A percentile compares a stretch with the other conserved stretches of the same genome.
phyloP scores from a whole-genome alignment of 1,284 basidiomycete species.

The Gymnopus androsaceus region DNA sequence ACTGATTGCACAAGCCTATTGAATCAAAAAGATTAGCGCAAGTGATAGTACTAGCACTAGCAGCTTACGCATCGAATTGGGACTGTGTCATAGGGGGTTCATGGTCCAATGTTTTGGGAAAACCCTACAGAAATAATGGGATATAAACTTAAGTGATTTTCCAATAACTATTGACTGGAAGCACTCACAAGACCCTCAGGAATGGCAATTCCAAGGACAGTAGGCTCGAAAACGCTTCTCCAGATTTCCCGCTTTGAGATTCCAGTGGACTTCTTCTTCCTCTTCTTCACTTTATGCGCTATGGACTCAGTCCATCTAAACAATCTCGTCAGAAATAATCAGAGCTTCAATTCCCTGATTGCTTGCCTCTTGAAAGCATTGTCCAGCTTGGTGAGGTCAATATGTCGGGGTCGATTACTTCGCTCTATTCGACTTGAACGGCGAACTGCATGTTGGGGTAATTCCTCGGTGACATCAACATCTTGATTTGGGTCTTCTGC shows the following conservation, averaged over 20 bases:
- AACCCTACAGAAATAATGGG: too few relatives aligned
- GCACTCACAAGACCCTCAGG: slow-evolving; percentile 41
- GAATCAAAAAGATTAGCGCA: neutral
- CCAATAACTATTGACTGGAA: slow-evolving; percentile 8
- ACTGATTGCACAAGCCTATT: slow-evolving; percentile 65
- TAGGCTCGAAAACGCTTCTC: slow-evolving; percentile 77
- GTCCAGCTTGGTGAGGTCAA: slow-evolving; percentile 77
- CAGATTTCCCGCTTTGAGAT: slow-evolving; percentile 70
- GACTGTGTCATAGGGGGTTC: slow-evolving; percentile 70
- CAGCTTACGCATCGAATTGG: slow-evolving; percentile 66
- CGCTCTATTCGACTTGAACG: slow-evolving; percentile 49
- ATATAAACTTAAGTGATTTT: too few relatives aligned
- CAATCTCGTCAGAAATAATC: slow-evolving; percentile 5
- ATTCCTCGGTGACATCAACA: slow-evolving; percentile 39
- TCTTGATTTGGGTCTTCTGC: too few relatives aligned
- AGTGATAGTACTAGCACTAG: neutral
- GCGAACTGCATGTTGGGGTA: slow-evolving; percentile 39
- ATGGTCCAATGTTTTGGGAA: slow-evolving; percentile 81
- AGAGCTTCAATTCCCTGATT: neutral
- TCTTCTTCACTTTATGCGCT: slow-evolving; percentile 76
- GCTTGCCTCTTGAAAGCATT: slow-evolving; percentile 76
- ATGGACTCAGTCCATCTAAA: slow-evolving; percentile 82
- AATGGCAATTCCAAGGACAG: slow-evolving; percentile 34
- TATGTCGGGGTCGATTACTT: slow-evolving; percentile 64
- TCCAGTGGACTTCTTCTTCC: slow-evolving; percentile 64